Conservation (phyloP, 1,284 basidiomycete genomes). For the Sutorius eximius region DNA sequence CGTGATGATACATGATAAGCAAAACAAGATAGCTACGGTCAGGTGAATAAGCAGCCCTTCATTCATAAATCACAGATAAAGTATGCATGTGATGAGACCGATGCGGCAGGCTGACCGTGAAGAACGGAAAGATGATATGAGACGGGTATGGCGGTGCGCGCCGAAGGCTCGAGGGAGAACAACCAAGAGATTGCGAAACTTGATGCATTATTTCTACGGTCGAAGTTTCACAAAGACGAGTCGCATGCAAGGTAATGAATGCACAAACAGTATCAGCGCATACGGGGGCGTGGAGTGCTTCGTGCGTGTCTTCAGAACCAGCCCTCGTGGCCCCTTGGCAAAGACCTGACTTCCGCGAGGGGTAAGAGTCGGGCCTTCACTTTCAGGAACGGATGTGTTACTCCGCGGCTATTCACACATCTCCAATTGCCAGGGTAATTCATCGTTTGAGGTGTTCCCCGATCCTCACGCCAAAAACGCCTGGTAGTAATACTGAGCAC, state of each 20-base stretch:
- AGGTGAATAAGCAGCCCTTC: background rate
- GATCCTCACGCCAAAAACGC: constrained; percentile 18
- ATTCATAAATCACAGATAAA: constrained; percentile 4
- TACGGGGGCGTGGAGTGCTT: background rate
- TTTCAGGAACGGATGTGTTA: background rate
- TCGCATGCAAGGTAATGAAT: too few relatives aligned
- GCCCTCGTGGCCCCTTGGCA: background rate
- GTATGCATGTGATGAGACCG: background rate
- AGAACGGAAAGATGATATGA: background rate
- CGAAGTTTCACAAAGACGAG: background rate
- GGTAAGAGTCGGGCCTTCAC: too few relatives aligned
- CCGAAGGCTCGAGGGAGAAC: background rate
- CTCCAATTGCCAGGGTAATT: constrained; percentile 5
- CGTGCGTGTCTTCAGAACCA: background rate
- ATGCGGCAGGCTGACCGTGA: background rate
- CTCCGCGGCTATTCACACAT: constrained; percentile 18
- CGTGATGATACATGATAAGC: constrained; percentile 5
- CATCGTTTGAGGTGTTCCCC: constrained; percentile 9
- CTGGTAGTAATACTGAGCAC: background rate
- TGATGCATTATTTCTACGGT: background rate
- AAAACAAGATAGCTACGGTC: background rate
- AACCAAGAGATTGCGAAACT: background rate
- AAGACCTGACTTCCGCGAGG: background rate
- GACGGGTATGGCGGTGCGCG: background rate
- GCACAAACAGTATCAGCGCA: too few relatives aligned